Evolutionary conservation across 129 eudicot species (phyloP).

Genomic region (Ambrosia trifida): DNA sequence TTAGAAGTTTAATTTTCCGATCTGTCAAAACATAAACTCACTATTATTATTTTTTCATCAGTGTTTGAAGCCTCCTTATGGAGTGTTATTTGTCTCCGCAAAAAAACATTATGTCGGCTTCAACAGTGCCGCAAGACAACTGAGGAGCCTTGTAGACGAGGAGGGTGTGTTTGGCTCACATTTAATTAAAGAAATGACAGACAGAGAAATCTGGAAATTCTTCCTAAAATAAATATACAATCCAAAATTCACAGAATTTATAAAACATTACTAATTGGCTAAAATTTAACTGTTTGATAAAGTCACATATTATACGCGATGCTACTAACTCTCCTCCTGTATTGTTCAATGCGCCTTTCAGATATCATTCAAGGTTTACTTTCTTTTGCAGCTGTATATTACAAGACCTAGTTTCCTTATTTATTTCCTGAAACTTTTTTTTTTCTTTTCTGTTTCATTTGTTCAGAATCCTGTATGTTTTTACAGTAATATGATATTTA

Average conservation of each 20-base stretch:
- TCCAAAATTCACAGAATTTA: conserved; percentile 7
- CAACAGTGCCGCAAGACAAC: conserved; percentile 61
- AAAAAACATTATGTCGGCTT: conserved; percentile 70
- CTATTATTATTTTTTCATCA: conserved; percentile 24
- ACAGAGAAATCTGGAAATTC: conserved; percentile 76
- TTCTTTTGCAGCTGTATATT: conserved; percentile 30
- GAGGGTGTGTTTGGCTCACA: conserved; percentile 63
- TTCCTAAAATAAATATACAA: conserved; percentile 50
- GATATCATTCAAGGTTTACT: conserved; percentile 21
- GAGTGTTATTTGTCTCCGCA: conserved; percentile 66
- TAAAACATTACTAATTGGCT: conserved; percentile 16
- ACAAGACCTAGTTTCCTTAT: conserved; percentile 17
- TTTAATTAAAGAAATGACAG: conserved; percentile 59
- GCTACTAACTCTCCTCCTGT: conserved; percentile 25
- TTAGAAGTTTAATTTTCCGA: background rate
- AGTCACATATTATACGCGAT: conserved; percentile 18
- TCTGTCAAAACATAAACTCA: background rate
- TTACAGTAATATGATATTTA: conserved; percentile 16
- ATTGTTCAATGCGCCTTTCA: background rate
- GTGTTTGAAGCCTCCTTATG: conserved; percentile 86
- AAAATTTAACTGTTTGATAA: conserved; percentile 13
- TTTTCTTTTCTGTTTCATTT: background rate
- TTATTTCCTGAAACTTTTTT: background rate
- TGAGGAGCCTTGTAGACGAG: conserved; percentile 65
- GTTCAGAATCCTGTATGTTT: conserved; percentile 1